Percentiles rank a stretch among this genome's conserved stretches.
phyloP scores from a whole-genome alignment of 108 stramenopile species.

The Aurantiochytrium sp. region DNA sequence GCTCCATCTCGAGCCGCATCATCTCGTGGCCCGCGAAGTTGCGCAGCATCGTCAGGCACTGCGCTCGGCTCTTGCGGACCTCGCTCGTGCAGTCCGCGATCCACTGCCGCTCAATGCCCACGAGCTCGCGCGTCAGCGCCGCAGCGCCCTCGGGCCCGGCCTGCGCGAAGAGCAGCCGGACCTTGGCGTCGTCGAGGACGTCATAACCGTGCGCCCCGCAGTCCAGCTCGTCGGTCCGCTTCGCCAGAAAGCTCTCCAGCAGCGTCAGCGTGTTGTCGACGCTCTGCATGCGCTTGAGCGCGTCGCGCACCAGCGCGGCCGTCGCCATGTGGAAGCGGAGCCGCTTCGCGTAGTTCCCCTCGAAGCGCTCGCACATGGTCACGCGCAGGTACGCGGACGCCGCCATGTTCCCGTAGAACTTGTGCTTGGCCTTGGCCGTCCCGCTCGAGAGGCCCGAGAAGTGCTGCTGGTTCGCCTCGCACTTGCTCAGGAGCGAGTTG shows the following conservation, averaged over 20 bases:
- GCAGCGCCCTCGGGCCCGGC: neutral
- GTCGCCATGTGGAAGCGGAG: neutral
- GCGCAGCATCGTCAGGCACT: neutral
- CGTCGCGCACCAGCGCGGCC: neutral
- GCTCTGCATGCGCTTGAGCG: neutral
- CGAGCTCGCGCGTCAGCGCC: neutral
- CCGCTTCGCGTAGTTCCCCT: neutral
- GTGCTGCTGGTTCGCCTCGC: neutral
- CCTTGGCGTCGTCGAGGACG: neutral
- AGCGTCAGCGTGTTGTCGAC: no score
- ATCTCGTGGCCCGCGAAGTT: neutral
- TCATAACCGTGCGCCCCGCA: neutral
- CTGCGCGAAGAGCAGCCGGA: neutral
- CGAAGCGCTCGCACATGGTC: neutral
- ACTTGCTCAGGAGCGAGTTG: neutral
- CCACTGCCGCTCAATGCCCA: neutral
- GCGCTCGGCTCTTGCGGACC: neutral
- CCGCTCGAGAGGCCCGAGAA: neutral
- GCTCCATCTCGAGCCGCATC: neutral
- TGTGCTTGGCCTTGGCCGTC: neutral
- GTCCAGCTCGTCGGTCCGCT: neutral
- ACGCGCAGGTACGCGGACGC: neutral
- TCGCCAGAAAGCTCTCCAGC: neutral
- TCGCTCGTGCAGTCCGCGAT: neutral
- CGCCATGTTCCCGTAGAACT: neutral